Evolutionary conservation across 2,329 filamentous ascomycete genomes (phyloP).

Genomic region (Mycosphaerella arachidis): DNA sequence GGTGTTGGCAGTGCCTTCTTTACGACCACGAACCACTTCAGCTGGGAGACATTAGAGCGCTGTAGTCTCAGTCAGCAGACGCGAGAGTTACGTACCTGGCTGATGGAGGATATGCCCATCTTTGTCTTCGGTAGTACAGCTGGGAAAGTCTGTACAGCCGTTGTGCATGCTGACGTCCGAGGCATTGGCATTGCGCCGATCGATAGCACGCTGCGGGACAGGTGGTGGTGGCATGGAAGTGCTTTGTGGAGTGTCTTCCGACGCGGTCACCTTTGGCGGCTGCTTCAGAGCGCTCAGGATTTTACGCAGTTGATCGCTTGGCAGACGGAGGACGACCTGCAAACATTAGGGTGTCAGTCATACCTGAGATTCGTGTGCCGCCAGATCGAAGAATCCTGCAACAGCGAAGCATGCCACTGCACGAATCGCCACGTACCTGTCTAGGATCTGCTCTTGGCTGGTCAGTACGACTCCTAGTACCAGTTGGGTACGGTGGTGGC

Average conservation of each 20-base stretch:
- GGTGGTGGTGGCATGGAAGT: conserved; percentile 27
- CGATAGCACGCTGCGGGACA: conserved; percentile 18
- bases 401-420: neutral
- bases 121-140: conserved; percentile 28
- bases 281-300: conserved; percentile 22
- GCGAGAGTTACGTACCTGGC: conserved; percentile 5
- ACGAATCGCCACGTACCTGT: neutral
- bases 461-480: neutral
- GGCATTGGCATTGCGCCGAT: conserved; percentile 15
- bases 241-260: neutral
- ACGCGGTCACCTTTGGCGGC: neutral
- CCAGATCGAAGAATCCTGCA: too few species aligned
- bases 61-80: neutral
- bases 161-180: conserved; percentile 36
- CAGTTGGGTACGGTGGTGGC: neutral
- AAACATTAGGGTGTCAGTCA: neutral
- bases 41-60: conserved; percentile 4
- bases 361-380: neutral
- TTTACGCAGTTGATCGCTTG: conserved; percentile 28
- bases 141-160: conserved; percentile 28
- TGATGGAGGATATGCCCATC: conserved; percentile 24
- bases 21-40: conserved; percentile 23
- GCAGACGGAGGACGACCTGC: conserved; percentile 18
- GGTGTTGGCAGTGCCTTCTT: conserved; percentile 23
- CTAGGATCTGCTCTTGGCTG: neutral